These are phyloP conservation scores for Prunus fruticosa DNA, from an alignment of 306 rosid genomes.

Conservation along the genomic window DNA sequence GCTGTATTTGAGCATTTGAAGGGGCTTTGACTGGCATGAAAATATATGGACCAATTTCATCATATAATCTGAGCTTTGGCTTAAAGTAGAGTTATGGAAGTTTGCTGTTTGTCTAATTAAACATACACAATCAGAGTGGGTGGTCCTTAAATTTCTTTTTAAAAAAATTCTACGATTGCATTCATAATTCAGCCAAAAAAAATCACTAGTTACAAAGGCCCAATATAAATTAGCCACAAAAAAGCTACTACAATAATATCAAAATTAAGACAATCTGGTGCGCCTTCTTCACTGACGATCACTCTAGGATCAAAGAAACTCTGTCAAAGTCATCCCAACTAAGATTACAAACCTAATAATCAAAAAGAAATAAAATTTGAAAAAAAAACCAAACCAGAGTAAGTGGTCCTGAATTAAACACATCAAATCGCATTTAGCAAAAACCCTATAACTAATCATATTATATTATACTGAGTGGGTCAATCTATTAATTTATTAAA, in stretches of 20 bases:
- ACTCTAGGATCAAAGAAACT: too few species aligned
- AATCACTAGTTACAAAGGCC: rapidly evolving
- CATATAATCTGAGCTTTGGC: not conserved
- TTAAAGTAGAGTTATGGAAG: not conserved
- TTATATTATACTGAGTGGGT: not conserved
- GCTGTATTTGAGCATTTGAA: not conserved
- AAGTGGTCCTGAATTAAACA: not conserved
- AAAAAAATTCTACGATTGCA: too few species aligned
- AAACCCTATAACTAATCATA: not conserved
- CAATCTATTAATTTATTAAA: conserved; percentile 5
- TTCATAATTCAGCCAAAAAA: too few species aligned
- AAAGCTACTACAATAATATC: too few species aligned
- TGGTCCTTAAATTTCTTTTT: not conserved
- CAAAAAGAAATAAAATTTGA: too few species aligned
- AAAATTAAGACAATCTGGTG: too few species aligned
- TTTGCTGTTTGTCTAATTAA: conserved; percentile 1
- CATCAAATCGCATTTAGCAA: not conserved
- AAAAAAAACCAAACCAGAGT: too few species aligned
- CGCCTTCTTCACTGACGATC: too few species aligned
- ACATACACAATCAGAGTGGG: not conserved
- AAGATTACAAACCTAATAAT: too few species aligned
- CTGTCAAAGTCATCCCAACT: too few species aligned
- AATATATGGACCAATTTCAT: conserved; percentile 1
- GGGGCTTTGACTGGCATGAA: conserved; percentile 10
- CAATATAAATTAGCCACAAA: too few species aligned